A percentile compares a stretch with the other conserved stretches of the same genome.
phyloP scores from a whole-genome alignment of 2,329 filamentous ascomycete species.

The Xylariaceae sp. region DNA sequence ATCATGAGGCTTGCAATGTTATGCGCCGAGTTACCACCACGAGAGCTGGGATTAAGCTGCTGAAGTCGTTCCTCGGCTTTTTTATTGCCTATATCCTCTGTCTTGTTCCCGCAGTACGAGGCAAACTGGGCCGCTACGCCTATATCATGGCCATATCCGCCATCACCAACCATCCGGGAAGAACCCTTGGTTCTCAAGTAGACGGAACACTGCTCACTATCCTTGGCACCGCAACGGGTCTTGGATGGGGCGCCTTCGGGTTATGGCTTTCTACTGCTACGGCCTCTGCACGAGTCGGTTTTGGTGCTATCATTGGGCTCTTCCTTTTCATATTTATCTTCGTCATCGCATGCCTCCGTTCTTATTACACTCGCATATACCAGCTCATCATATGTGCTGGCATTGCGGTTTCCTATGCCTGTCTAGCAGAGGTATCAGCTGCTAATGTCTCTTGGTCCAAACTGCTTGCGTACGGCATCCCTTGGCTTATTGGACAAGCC shows the following conservation, averaged over 20 bases:
- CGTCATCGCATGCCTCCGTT: conserved; percentile 48
- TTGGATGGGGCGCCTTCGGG: conserved; percentile 53
- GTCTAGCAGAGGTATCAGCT: conserved; percentile 46
- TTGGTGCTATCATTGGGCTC: conserved; percentile 52
- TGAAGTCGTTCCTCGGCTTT: conserved; percentile 54
- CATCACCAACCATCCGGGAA: conserved; percentile 55
- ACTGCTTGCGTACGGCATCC: conserved; percentile 49
- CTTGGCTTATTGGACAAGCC: conserved; percentile 53
- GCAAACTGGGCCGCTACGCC: conserved; percentile 50
- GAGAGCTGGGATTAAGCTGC: conserved; percentile 47
- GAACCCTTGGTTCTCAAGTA: conserved; percentile 53
- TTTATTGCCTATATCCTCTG: conserved; percentile 54
- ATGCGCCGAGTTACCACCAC: conserved; percentile 43
- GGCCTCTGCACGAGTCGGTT: conserved; percentile 42
- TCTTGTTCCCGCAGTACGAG: conserved; percentile 44
- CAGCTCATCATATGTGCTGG: conserved; percentile 53
- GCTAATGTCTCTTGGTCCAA: conserved; percentile 46
- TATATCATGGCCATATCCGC: conserved; percentile 55
- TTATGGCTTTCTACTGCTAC: conserved; percentile 52
- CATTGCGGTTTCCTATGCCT: conserved; percentile 52
- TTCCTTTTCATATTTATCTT: conserved; percentile 53
- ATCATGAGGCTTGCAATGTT: conserved; percentile 42
- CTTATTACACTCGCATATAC: conserved; percentile 53
- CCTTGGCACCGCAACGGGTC: conserved; percentile 49
- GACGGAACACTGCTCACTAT: conserved; percentile 52